Percentiles rank a stretch among this genome's conserved stretches.
phyloP scores from a whole-genome alignment of 108 stramenopile species.

The Cyclotella baltica region DNA sequence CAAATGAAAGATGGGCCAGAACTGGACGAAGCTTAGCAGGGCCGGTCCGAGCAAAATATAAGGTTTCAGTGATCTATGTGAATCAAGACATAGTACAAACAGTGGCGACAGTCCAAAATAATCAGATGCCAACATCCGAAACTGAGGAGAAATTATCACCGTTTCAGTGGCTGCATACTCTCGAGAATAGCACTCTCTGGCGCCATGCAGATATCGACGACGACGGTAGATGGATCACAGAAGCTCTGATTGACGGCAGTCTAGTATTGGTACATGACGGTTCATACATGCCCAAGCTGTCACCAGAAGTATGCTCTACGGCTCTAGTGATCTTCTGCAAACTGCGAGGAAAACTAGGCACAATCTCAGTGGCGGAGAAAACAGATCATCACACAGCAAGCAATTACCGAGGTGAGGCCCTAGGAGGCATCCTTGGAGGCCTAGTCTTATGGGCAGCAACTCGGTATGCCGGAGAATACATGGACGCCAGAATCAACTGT shows the following conservation, averaged over 20 bases:
- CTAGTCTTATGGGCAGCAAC: not conserved
- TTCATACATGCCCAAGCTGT: slow-evolving; percentile 5
- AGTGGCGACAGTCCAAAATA: not conserved
- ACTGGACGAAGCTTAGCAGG: no score
- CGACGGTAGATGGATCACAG: not conserved
- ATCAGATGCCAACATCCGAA: no score
- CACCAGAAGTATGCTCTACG: not conserved
- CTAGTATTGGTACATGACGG: not conserved
- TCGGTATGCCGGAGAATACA: no score
- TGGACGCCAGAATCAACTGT: not conserved
- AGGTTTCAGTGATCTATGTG: no score
- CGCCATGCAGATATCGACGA: not conserved
- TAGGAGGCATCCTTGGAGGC: not conserved
- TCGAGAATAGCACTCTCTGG: not conserved
- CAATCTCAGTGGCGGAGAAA: not conserved
- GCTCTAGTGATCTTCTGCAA: not conserved
- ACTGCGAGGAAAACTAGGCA: not conserved
- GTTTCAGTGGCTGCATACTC: not conserved
- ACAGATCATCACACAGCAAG: not conserved
- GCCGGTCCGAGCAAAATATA: no score
- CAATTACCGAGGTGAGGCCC: not conserved
- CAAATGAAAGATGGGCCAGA: no score
- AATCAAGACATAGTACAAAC: no score
- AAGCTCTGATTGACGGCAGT: not conserved
- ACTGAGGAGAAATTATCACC: no score